Evolutionary conservation across 2,329 filamentous ascomycete species (phyloP), one percentile per base, ranked within the genome.

Genomic region (Periglandula ipomoeae): DNA sequence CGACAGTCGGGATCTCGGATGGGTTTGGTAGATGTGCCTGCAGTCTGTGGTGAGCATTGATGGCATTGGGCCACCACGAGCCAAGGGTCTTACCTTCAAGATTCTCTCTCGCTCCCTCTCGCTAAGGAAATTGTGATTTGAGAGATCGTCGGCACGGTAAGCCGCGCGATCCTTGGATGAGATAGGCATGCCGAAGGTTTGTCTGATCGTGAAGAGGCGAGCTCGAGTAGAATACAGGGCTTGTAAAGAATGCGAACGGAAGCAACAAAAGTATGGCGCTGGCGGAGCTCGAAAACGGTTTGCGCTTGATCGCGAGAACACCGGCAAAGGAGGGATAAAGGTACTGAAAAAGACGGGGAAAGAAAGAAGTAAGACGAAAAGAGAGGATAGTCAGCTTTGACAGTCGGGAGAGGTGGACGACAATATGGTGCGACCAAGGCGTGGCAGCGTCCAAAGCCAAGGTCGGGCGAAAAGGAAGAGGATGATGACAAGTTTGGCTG

Each of bases 111-210:
- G 66, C 44, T 71, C 65, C 47, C 64, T 52, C 30, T 69, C 64
- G 24, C 54, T 56, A 32, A 72, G 48, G 8, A 70, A 55, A 3
- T 45, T 58, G 47, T 71, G 67, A 17, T 59, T 48, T 6, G 58
- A 49, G 39, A 53, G 53, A 44, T 70, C 69, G 50, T 72, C 70
- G 52, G 63, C 61, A 48, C 69, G 60, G 51, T 72, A 72, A 46
- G 62, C 60, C 58, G 61, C 59, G 50, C 63, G 66, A 52, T 67
- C 68, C 52, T 61, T 60, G 37, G 56, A 43, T 20, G 62, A 64
- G 54, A 70, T 61, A 30, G 60, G 60, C 66, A 68, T 67, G 48
- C 49, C 52, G 57, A 52, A 46, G 26, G n/a, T 13, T 26, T 2
- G 27, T 9, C n/a, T 13, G 19, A 13, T 35, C 17, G 17, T 11